These are phyloP conservation scores for Diplodia scrobiculata DNA, from an alignment of 2,329 filamentous ascomycete species.

Conservation along the genomic window DNA sequence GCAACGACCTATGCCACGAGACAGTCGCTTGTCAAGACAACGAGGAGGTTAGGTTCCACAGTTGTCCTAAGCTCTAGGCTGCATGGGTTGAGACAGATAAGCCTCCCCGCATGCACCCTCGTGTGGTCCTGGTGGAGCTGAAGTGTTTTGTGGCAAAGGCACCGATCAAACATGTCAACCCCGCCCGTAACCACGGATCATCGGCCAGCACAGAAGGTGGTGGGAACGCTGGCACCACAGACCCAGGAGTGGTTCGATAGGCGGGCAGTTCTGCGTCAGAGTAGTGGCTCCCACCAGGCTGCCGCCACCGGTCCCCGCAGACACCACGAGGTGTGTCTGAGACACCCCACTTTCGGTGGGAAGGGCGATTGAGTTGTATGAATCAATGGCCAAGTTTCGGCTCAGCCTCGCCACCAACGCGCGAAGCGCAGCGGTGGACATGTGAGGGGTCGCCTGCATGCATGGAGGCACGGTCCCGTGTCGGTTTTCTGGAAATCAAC, in stretches of 20 bases:
- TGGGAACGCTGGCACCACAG: constrained; percentile 23
- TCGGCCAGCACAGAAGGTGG: constrained; percentile 22
- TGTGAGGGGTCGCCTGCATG: constrained; percentile 4
- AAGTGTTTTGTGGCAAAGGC: constrained; percentile 14
- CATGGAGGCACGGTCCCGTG: constrained; percentile 14
- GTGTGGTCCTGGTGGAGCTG: constrained; percentile 5
- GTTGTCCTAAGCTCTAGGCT: not conserved
- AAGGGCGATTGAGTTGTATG: not conserved
- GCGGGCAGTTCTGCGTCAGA: constrained; percentile 1
- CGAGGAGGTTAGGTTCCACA: constrained; percentile 1
- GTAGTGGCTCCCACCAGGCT: not conserved
- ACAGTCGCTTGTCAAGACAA: not conserved
- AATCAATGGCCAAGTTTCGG: constrained; percentile 1
- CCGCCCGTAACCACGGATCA: constrained; percentile 6
- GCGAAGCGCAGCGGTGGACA: constrained; percentile 13
- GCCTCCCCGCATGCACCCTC: constrained; percentile 1
- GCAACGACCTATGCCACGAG: constrained; percentile 4
- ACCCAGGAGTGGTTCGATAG: constrained; percentile 12
- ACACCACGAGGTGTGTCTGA: constrained; percentile 8
- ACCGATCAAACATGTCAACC: not conserved
- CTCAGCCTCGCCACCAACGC: constrained; percentile 6
- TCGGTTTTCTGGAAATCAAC: constrained; percentile 13
- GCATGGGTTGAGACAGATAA: constrained; percentile 2
- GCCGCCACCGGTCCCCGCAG: constrained; percentile 10
- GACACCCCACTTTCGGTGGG: not conserved